These are phyloP conservation scores for Dichotomocladium elegans DNA, from an alignment of 371 early-diverging fungal species.

Conservation along the genomic window DNA sequence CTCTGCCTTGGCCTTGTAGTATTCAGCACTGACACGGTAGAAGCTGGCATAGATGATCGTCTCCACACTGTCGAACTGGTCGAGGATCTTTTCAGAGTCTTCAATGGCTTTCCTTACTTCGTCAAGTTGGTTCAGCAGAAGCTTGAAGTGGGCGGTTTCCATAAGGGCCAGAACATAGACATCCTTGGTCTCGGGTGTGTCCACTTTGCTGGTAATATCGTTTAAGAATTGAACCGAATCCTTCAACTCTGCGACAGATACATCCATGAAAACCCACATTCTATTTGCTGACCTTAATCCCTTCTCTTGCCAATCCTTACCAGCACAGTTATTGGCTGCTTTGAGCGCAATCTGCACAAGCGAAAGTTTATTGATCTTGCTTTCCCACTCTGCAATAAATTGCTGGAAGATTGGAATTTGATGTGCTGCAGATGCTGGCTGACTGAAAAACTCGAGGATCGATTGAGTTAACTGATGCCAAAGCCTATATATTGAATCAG, in stretches of 20 bases:
- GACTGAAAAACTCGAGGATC: slow-evolving; percentile 71
- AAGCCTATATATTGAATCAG: too few species aligned
- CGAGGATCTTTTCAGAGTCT: slow-evolving; percentile 80
- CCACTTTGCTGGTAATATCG: slow-evolving; percentile 63
- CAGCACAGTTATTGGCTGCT: slow-evolving; percentile 73
- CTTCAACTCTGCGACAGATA: slow-evolving; percentile 48
- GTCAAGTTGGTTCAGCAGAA: slow-evolving; percentile 72
- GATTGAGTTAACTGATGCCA: slow-evolving; percentile 95
- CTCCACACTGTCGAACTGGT: slow-evolving; percentile 77
- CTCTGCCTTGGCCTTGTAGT: slow-evolving; percentile 90
- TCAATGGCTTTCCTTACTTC: slow-evolving; percentile 81
- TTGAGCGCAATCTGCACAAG: slow-evolving; percentile 78
- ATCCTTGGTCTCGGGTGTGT: slow-evolving; percentile 65
- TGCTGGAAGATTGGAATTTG: slow-evolving; percentile 81
- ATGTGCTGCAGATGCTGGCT: slow-evolving; percentile 74
- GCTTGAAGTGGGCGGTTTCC: slow-evolving; percentile 83
- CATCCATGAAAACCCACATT: neutral
- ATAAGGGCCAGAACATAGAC: slow-evolving; percentile 84
- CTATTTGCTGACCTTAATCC: too few species aligned
- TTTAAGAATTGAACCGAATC: slow-evolving; percentile 68
- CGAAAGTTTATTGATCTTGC: slow-evolving; percentile 89
- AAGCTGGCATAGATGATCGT: slow-evolving; percentile 89
- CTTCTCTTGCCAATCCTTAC: slow-evolving; percentile 30
- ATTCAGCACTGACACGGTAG: slow-evolving; percentile 93
- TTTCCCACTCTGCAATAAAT: slow-evolving; percentile 91